These are phyloP conservation scores for Laetiporus sulphureus DNA, from an alignment of 1,284 basidiomycete species.

Conservation along the genomic window DNA sequence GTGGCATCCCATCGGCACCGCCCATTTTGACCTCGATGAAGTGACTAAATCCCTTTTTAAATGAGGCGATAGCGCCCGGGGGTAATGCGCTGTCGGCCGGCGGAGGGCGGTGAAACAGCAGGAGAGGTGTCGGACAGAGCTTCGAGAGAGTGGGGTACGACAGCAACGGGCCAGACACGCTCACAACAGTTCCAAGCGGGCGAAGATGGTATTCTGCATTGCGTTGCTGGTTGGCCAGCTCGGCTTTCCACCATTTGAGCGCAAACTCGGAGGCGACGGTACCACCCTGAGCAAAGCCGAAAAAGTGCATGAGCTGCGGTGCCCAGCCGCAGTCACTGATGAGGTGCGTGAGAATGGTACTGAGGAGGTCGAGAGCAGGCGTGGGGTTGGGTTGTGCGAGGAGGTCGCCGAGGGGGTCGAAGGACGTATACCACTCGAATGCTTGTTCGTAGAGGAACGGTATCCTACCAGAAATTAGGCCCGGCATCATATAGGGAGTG, in stretches of 20 bases:
- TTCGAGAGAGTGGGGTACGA: slow-evolving; percentile 62
- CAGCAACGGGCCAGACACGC: slow-evolving; percentile 66
- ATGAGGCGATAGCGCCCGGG: slow-evolving; percentile 35
- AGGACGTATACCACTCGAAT: slow-evolving; percentile 87
- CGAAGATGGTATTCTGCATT: slow-evolving; percentile 12
- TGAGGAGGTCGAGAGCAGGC: slow-evolving; percentile 51
- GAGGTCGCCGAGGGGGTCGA: slow-evolving; percentile 72
- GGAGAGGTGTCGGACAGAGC: slow-evolving; percentile 52
- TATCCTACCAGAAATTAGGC: slow-evolving; percentile 38
- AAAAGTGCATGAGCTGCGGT: slow-evolving; percentile 65
- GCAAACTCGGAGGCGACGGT: slow-evolving; percentile 70
- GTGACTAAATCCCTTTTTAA: slow-evolving; percentile 52
- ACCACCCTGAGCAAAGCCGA: slow-evolving; percentile 89
- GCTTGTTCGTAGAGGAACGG: slow-evolving; percentile 77
- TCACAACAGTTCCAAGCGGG: slow-evolving; percentile 59
- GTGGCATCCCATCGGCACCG: slow-evolving; percentile 61
- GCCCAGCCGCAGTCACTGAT: slow-evolving; percentile 60
- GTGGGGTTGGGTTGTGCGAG: slow-evolving; percentile 70
- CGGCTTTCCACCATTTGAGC: slow-evolving; percentile 40
- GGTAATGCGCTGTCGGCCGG: slow-evolving; percentile 41
- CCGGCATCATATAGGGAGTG: neutral
- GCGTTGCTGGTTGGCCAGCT: slow-evolving; percentile 25
- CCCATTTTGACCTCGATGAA: slow-evolving; percentile 43
- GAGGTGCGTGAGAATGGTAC: slow-evolving; percentile 51
- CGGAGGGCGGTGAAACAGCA: slow-evolving; percentile 51